Evolutionary conservation across 2,329 filamentous ascomycete species (phyloP), one percentile per base, ranked within the genome.

Genomic region (Parastagonospora nodorum): DNA sequence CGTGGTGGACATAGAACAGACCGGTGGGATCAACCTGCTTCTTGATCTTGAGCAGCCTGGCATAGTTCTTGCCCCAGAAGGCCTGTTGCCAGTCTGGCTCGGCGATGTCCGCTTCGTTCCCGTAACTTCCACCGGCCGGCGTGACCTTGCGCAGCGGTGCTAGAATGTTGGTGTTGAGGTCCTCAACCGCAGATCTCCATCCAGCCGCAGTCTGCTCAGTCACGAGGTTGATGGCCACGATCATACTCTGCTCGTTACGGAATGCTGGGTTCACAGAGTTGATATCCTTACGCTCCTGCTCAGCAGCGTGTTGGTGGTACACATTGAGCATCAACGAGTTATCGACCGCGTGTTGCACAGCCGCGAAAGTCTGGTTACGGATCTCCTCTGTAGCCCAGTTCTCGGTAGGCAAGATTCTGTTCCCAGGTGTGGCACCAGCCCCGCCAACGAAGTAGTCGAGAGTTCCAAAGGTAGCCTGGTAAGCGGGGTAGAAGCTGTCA

Each of bases 101-200:
- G n/a, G 66, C 68, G 8, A 70, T 64, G 52, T 76, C 68, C 5
- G 74, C 74, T 53, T 75, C 72, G 41, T 76, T 77, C 14, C 69
- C 45, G 44, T 77, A 77, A 1, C 67, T 62, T 10, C 73, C 74
- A 19, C 66, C 61, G 27, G 45, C 47, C 0, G 63, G 66, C 2
- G 63, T 58, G 5, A 64, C 37, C 27, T 61, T 39, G 15, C 66
- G 61, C 2, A 69, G 53, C 27, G 66, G 66, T 6, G 42, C 55
- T 48, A 71, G 57, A 28, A 68, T 60, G 39, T 62, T 39, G 24
- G 50, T 59, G 5, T 60, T 61, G 29, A 69, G 39, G 8, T 56
- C 28, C 29, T 60, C 58, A 15, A 55, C 55, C 0, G 47, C 55
- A 16, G 55, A 57, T 33, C 53, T 57, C 53, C 65, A 61, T 63